Evolutionary conservation across 352 stramenopile genomes (phyloP).

Genomic region (Globisporangium cystogenes): DNA sequence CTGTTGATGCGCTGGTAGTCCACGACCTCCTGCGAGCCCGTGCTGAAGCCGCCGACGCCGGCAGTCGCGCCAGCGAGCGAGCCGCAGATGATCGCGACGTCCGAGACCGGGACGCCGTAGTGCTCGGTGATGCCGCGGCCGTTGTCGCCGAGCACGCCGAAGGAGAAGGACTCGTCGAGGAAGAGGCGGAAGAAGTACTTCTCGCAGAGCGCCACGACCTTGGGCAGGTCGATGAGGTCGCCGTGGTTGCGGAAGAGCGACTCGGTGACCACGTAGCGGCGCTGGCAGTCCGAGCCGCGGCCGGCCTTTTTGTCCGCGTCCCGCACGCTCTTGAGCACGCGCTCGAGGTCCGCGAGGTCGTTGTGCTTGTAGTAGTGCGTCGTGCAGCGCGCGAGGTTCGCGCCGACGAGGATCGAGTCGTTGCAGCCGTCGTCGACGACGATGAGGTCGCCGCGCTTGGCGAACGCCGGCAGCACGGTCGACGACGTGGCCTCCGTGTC

Average conservation of each 20-base stretch:
- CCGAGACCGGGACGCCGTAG: slow-evolving; percentile 60
- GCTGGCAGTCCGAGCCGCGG: slow-evolving; percentile 79
- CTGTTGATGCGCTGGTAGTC: slow-evolving; percentile 98
- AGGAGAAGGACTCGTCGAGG: slow-evolving; percentile 89
- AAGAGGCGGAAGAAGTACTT: slow-evolving; percentile 86
- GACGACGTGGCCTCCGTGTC: slow-evolving; percentile 94
- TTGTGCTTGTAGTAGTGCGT: slow-evolving; percentile 98
- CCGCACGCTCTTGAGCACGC: slow-evolving; percentile 86
- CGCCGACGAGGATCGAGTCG: slow-evolving; percentile 92
- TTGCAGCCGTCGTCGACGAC: slow-evolving; percentile 96
- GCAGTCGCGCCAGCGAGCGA: slow-evolving; percentile 92
- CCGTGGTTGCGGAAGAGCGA: slow-evolving; percentile 97
- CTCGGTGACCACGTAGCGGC: slow-evolving; percentile 97
- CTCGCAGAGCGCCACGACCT: slow-evolving; percentile 91
- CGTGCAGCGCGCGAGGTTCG: slow-evolving; percentile 91
- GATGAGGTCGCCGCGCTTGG: slow-evolving; percentile 96
- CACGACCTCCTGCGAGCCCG: slow-evolving; percentile 95
- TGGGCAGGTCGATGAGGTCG: slow-evolving; percentile 91
- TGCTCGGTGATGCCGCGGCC: slow-evolving; percentile 84
- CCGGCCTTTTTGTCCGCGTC: slow-evolving; percentile 87
- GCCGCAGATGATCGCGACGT: slow-evolving; percentile 94
- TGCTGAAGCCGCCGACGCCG: slow-evolving; percentile 95
- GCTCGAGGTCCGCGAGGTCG: slow-evolving; percentile 94
- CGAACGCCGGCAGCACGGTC: slow-evolving; percentile 95
- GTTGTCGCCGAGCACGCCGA: slow-evolving; percentile 93